Evolutionary conservation across 164 flowering plant genomes (phyloP), one percentile per base, ranked within the genome.

Genomic region (Kingdonia uniflora): DNA sequence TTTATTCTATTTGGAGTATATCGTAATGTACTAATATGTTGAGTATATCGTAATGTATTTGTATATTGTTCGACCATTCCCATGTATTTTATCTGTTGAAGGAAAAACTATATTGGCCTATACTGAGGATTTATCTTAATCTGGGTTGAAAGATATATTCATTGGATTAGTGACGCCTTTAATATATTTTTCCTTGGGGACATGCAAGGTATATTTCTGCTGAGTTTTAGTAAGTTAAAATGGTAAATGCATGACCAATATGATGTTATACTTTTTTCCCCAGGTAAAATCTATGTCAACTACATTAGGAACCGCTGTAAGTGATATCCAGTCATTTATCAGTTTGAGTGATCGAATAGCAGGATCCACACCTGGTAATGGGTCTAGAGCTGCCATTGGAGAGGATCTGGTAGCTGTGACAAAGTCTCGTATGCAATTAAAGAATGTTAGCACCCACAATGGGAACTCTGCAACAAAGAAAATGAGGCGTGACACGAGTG

Each of bases 381-480:
- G 97, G 33, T 86, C 97, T 51, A 79, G 84, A 64, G 92, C 95
- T 67, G 84, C 95, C n/a, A 90, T 86, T 57, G 92, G 99, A 57
- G 97, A 89, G 71, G 97, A 89, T 76, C 68, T 89, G 74, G 95
- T 77, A 65, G 95, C 95, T 39, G 80, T 82, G 85, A 86, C 94
- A n/a, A 86, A 80, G 62, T 85, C 87, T 57, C 87, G 95, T 49
- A 60, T 84, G 52, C 98, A 86, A 65, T 91, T 89, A 35, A 78
- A 85, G 73, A 82, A 76, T 51, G 68, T 78, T 50, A 59, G 68
- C 23, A 54, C 83, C 14, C 87, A 78, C 59, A 90, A 81, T 66
- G 90, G 83, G 51, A 65, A 55, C 50, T 58, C 56, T 60, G 88
- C 81, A 45, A 68, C 78, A 20, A 84, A 69, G 73, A 87, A 74